Conservation (phyloP, 2,329 filamentous ascomycete genomes). For the Colletotrichum phormii region DNA sequence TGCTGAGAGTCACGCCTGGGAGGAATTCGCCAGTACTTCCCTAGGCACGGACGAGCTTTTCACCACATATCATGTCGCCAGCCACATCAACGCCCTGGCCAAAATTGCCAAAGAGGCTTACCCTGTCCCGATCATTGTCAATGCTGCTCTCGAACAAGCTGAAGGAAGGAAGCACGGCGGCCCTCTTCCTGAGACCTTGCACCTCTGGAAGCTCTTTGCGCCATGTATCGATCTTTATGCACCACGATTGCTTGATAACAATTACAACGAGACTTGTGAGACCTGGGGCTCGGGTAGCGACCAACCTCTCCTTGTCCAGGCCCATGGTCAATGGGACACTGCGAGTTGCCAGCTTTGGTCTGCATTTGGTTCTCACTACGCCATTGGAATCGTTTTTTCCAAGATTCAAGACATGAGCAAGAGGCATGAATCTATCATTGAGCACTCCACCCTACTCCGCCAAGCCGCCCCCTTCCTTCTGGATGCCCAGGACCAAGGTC, state of each 20-base stretch:
- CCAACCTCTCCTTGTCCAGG: neutral
- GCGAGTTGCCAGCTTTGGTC: neutral
- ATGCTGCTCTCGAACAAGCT: neutral
- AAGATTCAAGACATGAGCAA: neutral
- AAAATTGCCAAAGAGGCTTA: neutral
- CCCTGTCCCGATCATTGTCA: slow-evolving; percentile 6
- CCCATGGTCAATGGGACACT: neutral
- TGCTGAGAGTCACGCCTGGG: neutral
- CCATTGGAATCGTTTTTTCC: neutral
- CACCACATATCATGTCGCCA: neutral
- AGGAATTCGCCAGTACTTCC: neutral
- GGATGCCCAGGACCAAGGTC: neutral
- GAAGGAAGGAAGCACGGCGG: neutral
- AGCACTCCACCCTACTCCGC: neutral
- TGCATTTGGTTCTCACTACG: neutral
- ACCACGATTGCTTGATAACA: neutral
- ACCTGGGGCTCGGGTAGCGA: neutral
- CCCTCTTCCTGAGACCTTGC: neutral
- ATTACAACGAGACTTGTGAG: neutral
- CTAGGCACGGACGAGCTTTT: neutral
- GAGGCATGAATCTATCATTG: neutral
- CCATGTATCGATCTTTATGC: neutral
- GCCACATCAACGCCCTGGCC: neutral
- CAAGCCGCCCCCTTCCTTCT: neutral
- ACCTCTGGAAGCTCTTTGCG: neutral